phyloP scores from a whole-genome alignment of 73 alveolate species.

The Symbiodinium natans region DNA sequence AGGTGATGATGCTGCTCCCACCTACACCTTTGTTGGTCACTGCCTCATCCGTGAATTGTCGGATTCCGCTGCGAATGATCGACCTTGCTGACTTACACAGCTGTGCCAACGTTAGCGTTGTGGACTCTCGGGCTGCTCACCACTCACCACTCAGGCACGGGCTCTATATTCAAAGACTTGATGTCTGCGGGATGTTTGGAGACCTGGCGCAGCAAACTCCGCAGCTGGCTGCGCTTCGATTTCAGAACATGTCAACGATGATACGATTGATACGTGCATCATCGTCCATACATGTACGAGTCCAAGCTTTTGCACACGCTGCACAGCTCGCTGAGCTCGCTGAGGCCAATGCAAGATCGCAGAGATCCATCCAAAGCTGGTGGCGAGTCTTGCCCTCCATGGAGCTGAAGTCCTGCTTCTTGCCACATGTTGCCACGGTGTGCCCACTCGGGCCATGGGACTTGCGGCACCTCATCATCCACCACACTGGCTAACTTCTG shows the following conservation, averaged over 20 bases:
- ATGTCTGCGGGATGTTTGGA: slow-evolving; percentile 96
- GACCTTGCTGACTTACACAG: slow-evolving; percentile 27
- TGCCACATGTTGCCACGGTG: too few species aligned
- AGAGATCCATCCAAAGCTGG: slow-evolving; percentile 97
- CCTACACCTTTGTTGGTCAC: neutral
- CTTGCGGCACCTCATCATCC: slow-evolving; percentile 96
- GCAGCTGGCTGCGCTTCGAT: too few species aligned
- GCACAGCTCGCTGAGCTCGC: too few species aligned
- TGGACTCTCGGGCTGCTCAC: too few species aligned
- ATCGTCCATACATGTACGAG: too few species aligned
- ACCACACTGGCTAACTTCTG: slow-evolving; percentile 96
- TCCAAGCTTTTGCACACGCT: too few species aligned
- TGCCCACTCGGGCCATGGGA: too few species aligned
- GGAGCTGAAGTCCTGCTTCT: slow-evolving; percentile 95
- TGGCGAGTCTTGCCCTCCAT: slow-evolving; percentile 97
- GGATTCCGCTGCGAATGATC: slow-evolving; percentile 97
- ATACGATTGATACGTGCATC: neutral
- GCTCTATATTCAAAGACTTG: slow-evolving; percentile 94
- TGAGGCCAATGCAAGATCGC: slow-evolving; percentile 94
- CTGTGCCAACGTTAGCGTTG: too few species aligned
- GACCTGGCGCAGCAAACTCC: slow-evolving; percentile 58
- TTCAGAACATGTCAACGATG: too few species aligned
- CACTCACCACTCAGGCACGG: slow-evolving; percentile 49
- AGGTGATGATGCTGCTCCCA: neutral
- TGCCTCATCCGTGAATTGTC: slow-evolving; percentile 97